Percentiles rank a stretch among this genome's conserved stretches.
Evolutionary conservation across 768 basidiomycete species (phyloP).

Genomic region (Termitomyces sp.): DNA sequence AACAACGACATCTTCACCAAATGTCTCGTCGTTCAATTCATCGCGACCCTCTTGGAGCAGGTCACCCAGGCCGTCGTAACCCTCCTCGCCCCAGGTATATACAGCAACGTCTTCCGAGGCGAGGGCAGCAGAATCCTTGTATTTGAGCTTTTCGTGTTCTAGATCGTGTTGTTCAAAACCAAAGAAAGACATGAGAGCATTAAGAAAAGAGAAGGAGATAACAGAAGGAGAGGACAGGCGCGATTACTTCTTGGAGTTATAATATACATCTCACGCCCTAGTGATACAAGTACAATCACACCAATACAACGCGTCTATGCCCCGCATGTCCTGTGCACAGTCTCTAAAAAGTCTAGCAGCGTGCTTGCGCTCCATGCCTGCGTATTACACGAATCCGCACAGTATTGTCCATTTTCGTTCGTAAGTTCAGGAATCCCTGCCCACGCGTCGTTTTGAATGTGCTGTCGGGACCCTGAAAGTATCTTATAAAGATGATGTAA

Average conservation of each 20-base stretch:
- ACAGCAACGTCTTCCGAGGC: conserved; percentile 81
- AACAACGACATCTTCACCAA: conserved; percentile 64
- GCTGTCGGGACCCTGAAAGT: conserved; percentile 61
- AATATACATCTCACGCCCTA: conserved; percentile 10
- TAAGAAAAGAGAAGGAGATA: conserved; percentile 16
- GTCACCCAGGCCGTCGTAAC: conserved; percentile 86
- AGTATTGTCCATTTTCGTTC: conserved; percentile 77
- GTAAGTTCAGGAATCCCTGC: conserved; percentile 91
- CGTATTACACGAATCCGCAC: conserved; percentile 84
- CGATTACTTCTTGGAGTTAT: conserved; percentile 1
- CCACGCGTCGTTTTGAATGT: conserved; percentile 84
- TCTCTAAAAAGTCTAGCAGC: conserved; percentile 81
- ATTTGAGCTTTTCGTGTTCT: conserved; percentile 58
- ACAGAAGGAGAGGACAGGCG: neutral
- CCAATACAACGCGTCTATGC: conserved; percentile 7
- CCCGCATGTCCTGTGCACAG: conserved; percentile 42
- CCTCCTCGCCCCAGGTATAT: conserved; percentile 89
- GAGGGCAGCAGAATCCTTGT: conserved; percentile 40
- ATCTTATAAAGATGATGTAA: conserved; percentile 75
- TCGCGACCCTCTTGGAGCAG: conserved; percentile 85
- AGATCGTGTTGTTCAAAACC: conserved; percentile 59
- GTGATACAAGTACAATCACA: conserved; percentile 11
- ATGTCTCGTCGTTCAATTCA: conserved; percentile 96
- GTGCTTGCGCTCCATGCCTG: conserved; percentile 98
- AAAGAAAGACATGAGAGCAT: conserved; percentile 75